Percentiles rank a stretch among this genome's conserved stretches.
Conservation (phyloP, 192 early-diverging fungal genomes). For the Podila epigama region DNA sequence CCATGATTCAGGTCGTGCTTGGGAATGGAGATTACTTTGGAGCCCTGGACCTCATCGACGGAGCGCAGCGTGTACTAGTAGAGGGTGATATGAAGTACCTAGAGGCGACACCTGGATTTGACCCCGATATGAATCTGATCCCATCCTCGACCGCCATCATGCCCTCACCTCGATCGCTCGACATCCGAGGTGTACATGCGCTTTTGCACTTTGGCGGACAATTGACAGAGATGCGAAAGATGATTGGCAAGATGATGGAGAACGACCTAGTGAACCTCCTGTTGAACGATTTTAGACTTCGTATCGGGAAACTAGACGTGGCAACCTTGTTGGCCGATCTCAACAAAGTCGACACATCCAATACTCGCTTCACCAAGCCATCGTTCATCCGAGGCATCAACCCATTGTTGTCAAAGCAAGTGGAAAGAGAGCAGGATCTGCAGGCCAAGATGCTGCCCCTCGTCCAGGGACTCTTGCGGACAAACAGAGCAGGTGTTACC, state of each 20-base stretch:
- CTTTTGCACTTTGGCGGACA: constrained; percentile 68
- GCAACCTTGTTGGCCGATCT: constrained; percentile 33
- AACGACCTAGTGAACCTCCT: constrained; percentile 71
- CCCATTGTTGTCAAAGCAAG: constrained; percentile 29
- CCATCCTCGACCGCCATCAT: constrained; percentile 53
- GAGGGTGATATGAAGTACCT: constrained; percentile 57
- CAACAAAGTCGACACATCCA: constrained; percentile 34
- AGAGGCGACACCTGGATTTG: constrained; percentile 33
- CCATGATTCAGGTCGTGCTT: constrained; percentile 84
- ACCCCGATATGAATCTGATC: constrained; percentile 33
- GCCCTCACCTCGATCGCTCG: constrained; percentile 51
- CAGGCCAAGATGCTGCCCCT: constrained; percentile 72
- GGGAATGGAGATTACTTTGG: constrained; percentile 85
- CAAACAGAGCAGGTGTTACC: constrained; percentile 69
- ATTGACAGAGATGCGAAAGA: constrained; percentile 67
- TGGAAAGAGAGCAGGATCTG: constrained; percentile 50
- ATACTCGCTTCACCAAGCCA: constrained; percentile 43
- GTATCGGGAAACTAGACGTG: constrained; percentile 60
- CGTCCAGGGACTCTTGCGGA: constrained; percentile 79
- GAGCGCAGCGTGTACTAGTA: constrained; percentile 67
- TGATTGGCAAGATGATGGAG: constrained; percentile 78
- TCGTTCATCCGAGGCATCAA: constrained; percentile 42
- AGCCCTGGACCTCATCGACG: constrained; percentile 89
- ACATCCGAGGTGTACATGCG: constrained; percentile 66
- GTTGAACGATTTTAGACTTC: constrained; percentile 66